phyloP scores from a whole-genome alignment of 1,284 basidiomycete genomes.

The Pseudozyma thailandica region DNA sequence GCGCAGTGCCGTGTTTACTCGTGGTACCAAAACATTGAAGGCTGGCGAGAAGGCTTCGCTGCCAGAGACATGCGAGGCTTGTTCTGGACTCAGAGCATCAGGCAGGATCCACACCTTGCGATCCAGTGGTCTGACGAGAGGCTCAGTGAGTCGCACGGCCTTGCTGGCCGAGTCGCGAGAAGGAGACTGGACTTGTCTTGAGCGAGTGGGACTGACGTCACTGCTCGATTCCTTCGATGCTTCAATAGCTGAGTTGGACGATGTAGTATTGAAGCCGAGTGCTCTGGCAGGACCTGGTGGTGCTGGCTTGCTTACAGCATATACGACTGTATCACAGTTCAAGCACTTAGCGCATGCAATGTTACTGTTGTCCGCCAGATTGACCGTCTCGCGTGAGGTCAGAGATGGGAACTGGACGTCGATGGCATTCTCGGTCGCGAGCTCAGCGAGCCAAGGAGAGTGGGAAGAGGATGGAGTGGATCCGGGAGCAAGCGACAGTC shows the following conservation, averaged over 20 bases:
- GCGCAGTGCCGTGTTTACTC: neutral
- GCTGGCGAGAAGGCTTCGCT: constrained; percentile 45
- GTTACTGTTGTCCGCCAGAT: constrained; percentile 24
- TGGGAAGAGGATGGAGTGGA: constrained; percentile 2
- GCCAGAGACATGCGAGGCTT: constrained; percentile 21
- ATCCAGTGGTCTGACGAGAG: constrained; percentile 43
- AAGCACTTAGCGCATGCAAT: constrained; percentile 47
- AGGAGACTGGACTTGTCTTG: constrained; percentile 28
- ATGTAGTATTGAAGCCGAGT: constrained; percentile 38
- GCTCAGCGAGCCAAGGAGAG: constrained; percentile 35
- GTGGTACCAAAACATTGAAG: constrained; percentile 37
- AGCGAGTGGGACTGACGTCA: constrained; percentile 18
- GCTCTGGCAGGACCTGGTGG: constrained; percentile 44
- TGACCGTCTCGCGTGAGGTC: constrained; percentile 41
- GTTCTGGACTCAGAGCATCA: constrained; percentile 30
- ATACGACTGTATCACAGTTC: constrained; percentile 46
- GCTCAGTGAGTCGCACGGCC: constrained; percentile 22
- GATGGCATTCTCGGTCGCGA: constrained; percentile 39
- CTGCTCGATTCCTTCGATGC: constrained; percentile 7
- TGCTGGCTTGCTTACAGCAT: constrained; percentile 40
- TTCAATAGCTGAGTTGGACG: constrained; percentile 20
- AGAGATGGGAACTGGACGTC: constrained; percentile 33
- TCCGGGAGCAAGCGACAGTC: constrained; percentile 22
- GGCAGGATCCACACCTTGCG: constrained; percentile 50
- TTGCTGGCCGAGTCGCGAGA: constrained; percentile 17